A percentile compares a stretch with the other conserved stretches of the same genome.
Evolutionary conservation across 23 red algal species (phyloP).

Genomic region (Porphyridium purpureum): DNA sequence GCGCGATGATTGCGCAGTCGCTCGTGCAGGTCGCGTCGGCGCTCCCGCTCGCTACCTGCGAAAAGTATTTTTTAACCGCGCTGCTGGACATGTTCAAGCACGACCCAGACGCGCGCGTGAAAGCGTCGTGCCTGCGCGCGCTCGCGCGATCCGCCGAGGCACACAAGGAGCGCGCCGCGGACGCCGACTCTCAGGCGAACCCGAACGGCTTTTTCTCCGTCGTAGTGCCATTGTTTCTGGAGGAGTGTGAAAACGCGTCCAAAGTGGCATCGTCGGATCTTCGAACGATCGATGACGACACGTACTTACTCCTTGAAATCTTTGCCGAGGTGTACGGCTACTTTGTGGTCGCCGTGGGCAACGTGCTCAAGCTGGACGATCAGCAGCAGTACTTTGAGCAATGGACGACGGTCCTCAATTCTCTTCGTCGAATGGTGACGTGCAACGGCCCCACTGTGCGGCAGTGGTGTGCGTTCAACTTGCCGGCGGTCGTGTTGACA

Average conservation of each 20-base stretch:
- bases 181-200: too few relatives aligned
- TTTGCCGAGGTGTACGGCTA: slow-evolving; percentile 43
- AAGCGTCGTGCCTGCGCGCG: slow-evolving; percentile 27
- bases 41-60: slow-evolving; percentile 18
- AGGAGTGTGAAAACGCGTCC: slow-evolving; percentile 16
- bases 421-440: slow-evolving; percentile 32
- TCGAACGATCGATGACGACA: slow-evolving; percentile 42
- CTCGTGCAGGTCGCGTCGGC: slow-evolving; percentile 9
- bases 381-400: too few relatives aligned
- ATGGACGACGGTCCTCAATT: slow-evolving; percentile 21
- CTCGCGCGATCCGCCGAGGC: slow-evolving; percentile 25
- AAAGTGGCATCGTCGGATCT: slow-evolving; percentile 23
- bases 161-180: slow-evolving; percentile 6
- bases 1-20: slow-evolving; percentile 44
- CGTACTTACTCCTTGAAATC: slow-evolving; percentile 51
- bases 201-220: neutral
- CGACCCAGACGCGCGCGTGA: slow-evolving; percentile 23
- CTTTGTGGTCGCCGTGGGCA: slow-evolving; percentile 25
- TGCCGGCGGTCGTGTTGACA: slow-evolving; percentile 43
- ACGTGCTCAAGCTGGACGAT: slow-evolving; percentile 9
- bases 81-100: slow-evolving; percentile 14
- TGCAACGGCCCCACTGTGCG: slow-evolving; percentile 67
- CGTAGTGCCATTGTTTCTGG: slow-evolving; percentile 28
- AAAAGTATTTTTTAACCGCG: slow-evolving; percentile 20
- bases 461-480: slow-evolving; percentile 63